A percentile compares a stretch with the other conserved stretches of the same genome.
These are phyloP conservation scores for Acer negundo DNA, from an alignment of 345 rosid genomes.

Conservation along the genomic window DNA sequence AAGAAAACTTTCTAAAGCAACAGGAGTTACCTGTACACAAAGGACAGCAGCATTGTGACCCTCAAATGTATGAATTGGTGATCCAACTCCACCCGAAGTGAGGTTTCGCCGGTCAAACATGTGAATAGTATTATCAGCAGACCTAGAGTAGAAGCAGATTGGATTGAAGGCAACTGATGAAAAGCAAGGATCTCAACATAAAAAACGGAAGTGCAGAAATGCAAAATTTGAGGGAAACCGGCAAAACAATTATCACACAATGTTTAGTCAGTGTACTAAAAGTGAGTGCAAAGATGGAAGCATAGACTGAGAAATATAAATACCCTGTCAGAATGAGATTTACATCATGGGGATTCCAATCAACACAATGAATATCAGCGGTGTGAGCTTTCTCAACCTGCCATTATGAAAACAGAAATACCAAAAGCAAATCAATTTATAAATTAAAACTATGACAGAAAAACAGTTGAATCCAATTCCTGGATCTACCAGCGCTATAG, in stretches of 20 bases:
- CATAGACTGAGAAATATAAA: background rate
- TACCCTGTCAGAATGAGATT: constrained; percentile 74
- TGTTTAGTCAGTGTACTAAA: background rate
- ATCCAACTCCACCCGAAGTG: constrained; percentile 56
- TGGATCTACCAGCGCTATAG: background rate
- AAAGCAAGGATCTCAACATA: background rate
- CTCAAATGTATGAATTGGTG: constrained; percentile 69
- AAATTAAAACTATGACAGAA: too few species aligned
- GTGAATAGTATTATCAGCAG: constrained; percentile 52
- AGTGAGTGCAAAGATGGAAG: background rate
- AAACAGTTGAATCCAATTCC: background rate
- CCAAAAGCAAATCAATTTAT: too few species aligned
- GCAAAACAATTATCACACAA: constrained; percentile 2
- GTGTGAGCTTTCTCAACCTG: constrained; percentile 73
- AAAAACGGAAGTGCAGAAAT: background rate
- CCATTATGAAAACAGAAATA: constrained; percentile 8
- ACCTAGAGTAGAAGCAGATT: constrained; percentile 27
- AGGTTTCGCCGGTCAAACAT: constrained; percentile 62
- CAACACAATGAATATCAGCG: constrained; percentile 74
- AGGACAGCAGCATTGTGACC: constrained; percentile 88
- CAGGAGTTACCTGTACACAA: constrained; percentile 71
- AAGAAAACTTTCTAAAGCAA: background rate
- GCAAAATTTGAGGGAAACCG: background rate
- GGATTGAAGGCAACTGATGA: background rate
- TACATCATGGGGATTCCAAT: constrained; percentile 69